Base-by-base conservation (phyloP, 1,284 basidiomycete species). In the Ustilago cynodontis region DNA sequence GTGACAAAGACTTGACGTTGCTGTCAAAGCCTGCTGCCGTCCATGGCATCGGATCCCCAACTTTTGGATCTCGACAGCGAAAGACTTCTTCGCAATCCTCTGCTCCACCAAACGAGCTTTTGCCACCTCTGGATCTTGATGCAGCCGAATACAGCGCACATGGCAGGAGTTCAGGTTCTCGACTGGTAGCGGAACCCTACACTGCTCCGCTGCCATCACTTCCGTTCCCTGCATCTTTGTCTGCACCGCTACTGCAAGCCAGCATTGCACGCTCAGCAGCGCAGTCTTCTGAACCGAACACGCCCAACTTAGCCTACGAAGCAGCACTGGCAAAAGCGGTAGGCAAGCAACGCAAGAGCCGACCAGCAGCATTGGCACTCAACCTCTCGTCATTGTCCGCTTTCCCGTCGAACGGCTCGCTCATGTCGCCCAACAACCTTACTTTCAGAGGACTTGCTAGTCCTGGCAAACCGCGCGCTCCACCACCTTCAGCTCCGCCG, bases 401-500 rank as follows among this genome's bases (percentile, higher is more conserved):
- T 0, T 63, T 63, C 29, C 49, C 56, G 22, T 50, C 58, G 7
- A 52, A 18, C 47, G 50, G 24, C 5, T 53, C 56, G 16, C 51
- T 35, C 22, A 39, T 63, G 10, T 58, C 63, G 14, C 55, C 63
- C n/a, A 63, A 43, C 41, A 54, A 18, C 5, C 24, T 54, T 28
- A 39, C n/a, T 35, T 56, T 56, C 58, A 74, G 52, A 33, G 65
- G 65, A 13, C 61, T 72, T 13, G 57, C 73, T 8, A 76, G 73
- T 51, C 77, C 77, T 22, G 59, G 53, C 33, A 65, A 57, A 26
- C 13, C 53, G 35, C 63, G 72, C 14, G 70, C 60, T 24, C 77
- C 70, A 18, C 77, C 77, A 4, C 77, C 77, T 2, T 71, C 65
- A 9, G 74, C 73, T 11, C 73, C 73, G 1, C 80, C 80, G 0